Evolutionary conservation across 352 stramenopile genomes (phyloP), one percentile per base, ranked within the genome.

Genomic region (Pythium phragmitis): DNA sequence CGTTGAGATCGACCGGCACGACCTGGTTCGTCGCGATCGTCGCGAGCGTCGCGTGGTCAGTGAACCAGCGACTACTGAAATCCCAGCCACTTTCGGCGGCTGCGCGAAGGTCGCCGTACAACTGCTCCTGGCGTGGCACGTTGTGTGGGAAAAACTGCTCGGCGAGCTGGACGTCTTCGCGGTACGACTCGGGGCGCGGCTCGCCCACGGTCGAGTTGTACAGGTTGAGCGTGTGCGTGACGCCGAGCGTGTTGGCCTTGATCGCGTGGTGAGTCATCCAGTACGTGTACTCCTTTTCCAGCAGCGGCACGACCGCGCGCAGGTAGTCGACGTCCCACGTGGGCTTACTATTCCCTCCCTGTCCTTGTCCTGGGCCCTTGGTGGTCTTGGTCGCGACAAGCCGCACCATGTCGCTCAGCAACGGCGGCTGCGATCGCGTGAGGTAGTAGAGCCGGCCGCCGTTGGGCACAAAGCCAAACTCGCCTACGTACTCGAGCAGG

Each of bases 371-470:
- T 2, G 17, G 39, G 7, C 39, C 77, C 79, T 2, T 77, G 81
- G 1, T 69, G 33, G 63, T 67, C 11, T 63, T 28, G 17, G 65
- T 62, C 47, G 80, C 79, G 11, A 93, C 72, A 23, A 92, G 49
- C 26, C 75, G 64, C n/a, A 96, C 85, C 87, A 96, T 96, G 36
- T 93, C 82, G 0, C 84, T 91, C 6, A 98, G 88, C 73, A 98
- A 83, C 0, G 92, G 92, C 8, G 92, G 92, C 68, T 98, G 92
- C 30, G 82, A 94, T 19, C 92, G 87, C 48, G 84, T 89, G 26
- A 96, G 69, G 73, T 97, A 98, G 77, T 98, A 98, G 23, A 96
- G 74, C 12, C 92, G 81, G 2, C 83, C 89, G 43, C 92, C 92
- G 57, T 98, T 98, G 4, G 92, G 92, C 41, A 97, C 84, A 37